Conservation (phyloP, 306 rosid genomes). For the apple (Malus domestica) region DNA sequence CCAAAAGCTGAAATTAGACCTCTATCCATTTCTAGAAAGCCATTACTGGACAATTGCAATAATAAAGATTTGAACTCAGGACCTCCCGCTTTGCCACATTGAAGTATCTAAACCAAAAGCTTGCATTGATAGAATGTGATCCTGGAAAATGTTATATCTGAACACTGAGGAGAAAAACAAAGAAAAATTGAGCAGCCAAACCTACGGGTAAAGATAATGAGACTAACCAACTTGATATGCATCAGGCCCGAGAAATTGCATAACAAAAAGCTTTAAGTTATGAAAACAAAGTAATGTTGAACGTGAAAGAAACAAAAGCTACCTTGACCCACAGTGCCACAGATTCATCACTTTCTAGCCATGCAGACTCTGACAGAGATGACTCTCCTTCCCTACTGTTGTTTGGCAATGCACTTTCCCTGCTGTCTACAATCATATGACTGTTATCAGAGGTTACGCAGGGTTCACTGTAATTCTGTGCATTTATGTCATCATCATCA, state of each 20-base stretch:
- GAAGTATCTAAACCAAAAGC: neutral
- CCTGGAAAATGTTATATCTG: neutral
- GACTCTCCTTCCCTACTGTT: conserved; percentile 56
- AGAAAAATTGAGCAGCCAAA: neutral
- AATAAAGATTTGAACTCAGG: neutral
- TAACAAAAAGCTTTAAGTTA: neutral
- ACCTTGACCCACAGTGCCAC: conserved; percentile 98
- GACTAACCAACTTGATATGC: conserved; percentile 1
- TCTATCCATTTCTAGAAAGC: neutral
- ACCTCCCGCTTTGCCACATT: neutral
- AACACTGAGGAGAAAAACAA: neutral
- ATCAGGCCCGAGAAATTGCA: neutral
- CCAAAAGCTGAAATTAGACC: neutral
- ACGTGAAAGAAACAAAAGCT: conserved; percentile 10
- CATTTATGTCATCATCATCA: conserved; percentile 46
- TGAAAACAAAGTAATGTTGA: neutral
- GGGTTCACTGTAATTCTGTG: conserved; percentile 31
- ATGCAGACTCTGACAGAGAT: conserved; percentile 59
- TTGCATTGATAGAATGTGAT: neutral
- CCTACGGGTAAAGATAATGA: neutral
- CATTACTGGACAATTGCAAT: neutral
- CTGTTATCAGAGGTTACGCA: conserved; percentile 45
- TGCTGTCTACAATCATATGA: conserved; percentile 44
- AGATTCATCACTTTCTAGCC: conserved; percentile 85
- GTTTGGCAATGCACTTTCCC: conserved; percentile 57